A percentile compares a stretch with the other conserved stretches of the same genome.
phyloP scores from a whole-genome alignment of 805 yeast species.

The Wickerhamomyces rabaulensis region DNA sequence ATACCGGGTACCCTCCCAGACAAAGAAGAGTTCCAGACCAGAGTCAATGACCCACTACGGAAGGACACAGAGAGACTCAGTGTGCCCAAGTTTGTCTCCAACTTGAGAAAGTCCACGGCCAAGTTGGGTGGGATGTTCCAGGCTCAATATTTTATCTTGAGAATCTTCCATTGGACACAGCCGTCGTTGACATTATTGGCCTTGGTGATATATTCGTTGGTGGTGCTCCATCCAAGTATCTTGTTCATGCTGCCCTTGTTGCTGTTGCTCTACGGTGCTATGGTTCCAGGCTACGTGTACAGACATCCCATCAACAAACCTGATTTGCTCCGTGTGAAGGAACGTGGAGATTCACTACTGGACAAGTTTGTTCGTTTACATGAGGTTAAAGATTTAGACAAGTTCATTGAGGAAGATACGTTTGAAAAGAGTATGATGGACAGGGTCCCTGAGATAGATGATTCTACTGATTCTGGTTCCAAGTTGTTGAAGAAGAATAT shows the following conservation, averaged over 20 bases:
- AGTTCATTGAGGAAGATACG: slow-evolving; percentile 11
- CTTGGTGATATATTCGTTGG: slow-evolving; percentile 55
- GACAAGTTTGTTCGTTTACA: slow-evolving; percentile 26
- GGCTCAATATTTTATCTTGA: slow-evolving; percentile 55
- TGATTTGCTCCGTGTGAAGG: slow-evolving; percentile 29
- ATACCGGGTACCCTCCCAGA: slow-evolving; percentile 46
- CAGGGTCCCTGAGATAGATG: slow-evolving; percentile 21
- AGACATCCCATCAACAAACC: slow-evolving; percentile 57
- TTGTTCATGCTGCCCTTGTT: slow-evolving; percentile 60
- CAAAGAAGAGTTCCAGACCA: slow-evolving; percentile 34
- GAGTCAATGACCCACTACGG: slow-evolving; percentile 41
- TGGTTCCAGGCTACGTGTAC: slow-evolving; percentile 65
- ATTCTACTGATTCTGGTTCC: slow-evolving; percentile 13
- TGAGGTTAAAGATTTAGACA: slow-evolving; percentile 11
- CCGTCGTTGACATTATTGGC: slow-evolving; percentile 64
- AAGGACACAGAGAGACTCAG: slow-evolving; percentile 49
- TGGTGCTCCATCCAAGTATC: slow-evolving; percentile 68
- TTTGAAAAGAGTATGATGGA: slow-evolving; percentile 12
- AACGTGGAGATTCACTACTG: slow-evolving; percentile 50
- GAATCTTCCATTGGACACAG: slow-evolving; percentile 66
- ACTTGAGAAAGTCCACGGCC: slow-evolving; percentile 50
- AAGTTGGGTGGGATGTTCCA: slow-evolving; percentile 53
- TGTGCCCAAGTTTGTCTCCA: slow-evolving; percentile 47
- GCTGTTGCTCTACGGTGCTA: slow-evolving; percentile 46
- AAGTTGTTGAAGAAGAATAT: slow-evolving; percentile 27